Conservation (phyloP, 2,329 filamentous ascomycete species). For the Lasiodiplodia theobromae region DNA sequence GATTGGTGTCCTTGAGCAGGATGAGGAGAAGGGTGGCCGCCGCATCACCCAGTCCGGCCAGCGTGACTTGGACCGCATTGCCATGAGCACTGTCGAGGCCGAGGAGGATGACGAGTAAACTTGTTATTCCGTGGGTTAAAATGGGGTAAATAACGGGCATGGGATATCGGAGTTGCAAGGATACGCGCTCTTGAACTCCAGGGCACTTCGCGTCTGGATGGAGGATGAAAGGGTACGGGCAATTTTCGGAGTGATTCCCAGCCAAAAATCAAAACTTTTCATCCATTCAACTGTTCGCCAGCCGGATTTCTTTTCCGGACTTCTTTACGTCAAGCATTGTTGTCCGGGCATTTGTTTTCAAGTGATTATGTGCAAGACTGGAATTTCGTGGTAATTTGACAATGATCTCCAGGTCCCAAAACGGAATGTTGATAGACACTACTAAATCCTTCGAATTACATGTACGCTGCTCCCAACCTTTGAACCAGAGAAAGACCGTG, state of each 20-base stretch:
- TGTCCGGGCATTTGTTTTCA: background rate
- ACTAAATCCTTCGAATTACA: background rate
- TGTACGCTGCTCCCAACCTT: background rate
- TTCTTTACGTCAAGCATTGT: too few species aligned
- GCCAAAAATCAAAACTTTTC: slow-evolving; percentile 25
- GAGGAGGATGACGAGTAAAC: slow-evolving; percentile 53
- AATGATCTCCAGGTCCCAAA: background rate
- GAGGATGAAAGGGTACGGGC: slow-evolving; percentile 22
- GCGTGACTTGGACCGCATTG: slow-evolving; percentile 91
- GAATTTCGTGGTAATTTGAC: background rate
- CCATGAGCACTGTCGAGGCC: slow-evolving; percentile 59
- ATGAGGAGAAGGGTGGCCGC: slow-evolving; percentile 98
- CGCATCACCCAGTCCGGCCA: slow-evolving; percentile 98
- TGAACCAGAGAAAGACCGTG: slow-evolving; percentile 28
- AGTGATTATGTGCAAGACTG: background rate
- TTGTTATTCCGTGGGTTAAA: slow-evolving; percentile 9
- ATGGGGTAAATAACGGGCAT: slow-evolving; percentile 22
- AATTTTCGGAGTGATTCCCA: slow-evolving; percentile 24
- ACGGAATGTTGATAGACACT: background rate
- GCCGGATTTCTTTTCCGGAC: background rate
- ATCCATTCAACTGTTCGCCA: background rate
- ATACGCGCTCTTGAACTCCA: slow-evolving; percentile 17
- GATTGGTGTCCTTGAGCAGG: slow-evolving; percentile 96
- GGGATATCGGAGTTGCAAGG: slow-evolving; percentile 25
- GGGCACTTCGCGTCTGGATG: slow-evolving; percentile 14